phyloP scores from a whole-genome alignment of 106 monocot species.

The Dendrobium nobile region DNA sequence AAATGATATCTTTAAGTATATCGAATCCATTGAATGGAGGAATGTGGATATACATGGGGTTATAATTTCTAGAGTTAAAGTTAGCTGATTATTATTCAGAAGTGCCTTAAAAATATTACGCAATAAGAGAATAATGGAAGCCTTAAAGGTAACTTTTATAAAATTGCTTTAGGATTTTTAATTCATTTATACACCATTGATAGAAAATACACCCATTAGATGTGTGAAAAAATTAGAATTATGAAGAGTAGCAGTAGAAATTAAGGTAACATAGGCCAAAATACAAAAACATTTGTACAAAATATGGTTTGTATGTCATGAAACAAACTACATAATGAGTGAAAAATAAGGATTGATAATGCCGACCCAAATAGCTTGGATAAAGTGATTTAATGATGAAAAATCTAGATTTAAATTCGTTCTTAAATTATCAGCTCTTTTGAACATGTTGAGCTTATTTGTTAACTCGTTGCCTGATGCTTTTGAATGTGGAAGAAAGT shows the following conservation, averaged over 20 bases:
- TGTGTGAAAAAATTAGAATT: background rate
- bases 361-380: background rate
- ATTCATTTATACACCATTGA: background rate
- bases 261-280: background rate
- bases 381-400: background rate
- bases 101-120: background rate
- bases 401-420: background rate
- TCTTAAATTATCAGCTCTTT: background rate
- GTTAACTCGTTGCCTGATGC: background rate
- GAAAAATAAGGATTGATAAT: background rate
- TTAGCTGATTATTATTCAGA: background rate
- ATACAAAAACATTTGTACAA: background rate
- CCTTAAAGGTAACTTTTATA: background rate
- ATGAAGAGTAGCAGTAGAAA: background rate
- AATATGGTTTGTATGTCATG: background rate
- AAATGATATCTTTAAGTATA: too few species aligned
- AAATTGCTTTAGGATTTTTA: background rate
- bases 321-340: background rate
- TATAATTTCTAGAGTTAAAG: too few species aligned
- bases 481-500: background rate
- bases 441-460: background rate
- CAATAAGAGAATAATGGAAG: background rate
- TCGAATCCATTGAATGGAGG: too few species aligned
- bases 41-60: too few species aligned
- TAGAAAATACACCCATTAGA: background rate